Evolutionary conservation across 164 flowering plant species (phyloP).

Genomic region (Aristolochia contorta): DNA sequence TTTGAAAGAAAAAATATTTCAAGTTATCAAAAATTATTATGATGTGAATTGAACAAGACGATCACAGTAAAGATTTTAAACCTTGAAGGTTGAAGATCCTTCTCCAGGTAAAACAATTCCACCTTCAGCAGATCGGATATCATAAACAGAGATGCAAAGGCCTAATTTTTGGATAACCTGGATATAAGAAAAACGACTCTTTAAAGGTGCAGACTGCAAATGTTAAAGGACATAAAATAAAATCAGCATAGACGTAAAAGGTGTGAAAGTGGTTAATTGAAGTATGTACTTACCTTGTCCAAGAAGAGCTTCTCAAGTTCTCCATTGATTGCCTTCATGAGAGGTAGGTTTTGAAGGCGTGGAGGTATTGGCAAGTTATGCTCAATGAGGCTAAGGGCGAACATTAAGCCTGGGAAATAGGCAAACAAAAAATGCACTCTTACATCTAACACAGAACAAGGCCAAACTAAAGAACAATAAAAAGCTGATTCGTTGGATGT

Average conservation of each 20-base stretch:
- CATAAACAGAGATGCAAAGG: conserved; percentile 61
- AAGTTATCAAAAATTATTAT: too few species aligned
- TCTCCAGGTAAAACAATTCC: conserved; percentile 61
- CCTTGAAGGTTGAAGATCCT: conserved; percentile 71
- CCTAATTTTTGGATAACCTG: conserved; percentile 68
- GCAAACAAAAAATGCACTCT: too few species aligned
- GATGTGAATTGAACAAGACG: too few species aligned
- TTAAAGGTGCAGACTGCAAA: background rate
- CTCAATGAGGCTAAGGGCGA: conserved; percentile 54
- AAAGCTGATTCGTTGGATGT: too few species aligned
- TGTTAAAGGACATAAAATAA: background rate
- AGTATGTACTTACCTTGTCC: conserved; percentile 45
- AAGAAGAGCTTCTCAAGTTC: conserved; percentile 54
- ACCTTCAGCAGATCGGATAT: conserved; percentile 43
- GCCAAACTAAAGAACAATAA: too few species aligned
- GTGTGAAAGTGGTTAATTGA: conserved; percentile 4
- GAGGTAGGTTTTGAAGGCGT: conserved; percentile 43
- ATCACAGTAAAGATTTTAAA: conserved; percentile 4
- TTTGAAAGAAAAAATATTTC: too few species aligned
- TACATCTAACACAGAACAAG: too few species aligned
- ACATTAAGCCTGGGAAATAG: conserved; percentile 29
- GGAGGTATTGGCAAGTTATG: conserved; percentile 65
- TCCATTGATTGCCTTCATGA: conserved; percentile 36
- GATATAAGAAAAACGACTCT: conserved; percentile 4
- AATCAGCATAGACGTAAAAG: background rate